phyloP scores from a whole-genome alignment of 2,329 filamentous ascomycete genomes.

The Pleoardoris graminearum region DNA sequence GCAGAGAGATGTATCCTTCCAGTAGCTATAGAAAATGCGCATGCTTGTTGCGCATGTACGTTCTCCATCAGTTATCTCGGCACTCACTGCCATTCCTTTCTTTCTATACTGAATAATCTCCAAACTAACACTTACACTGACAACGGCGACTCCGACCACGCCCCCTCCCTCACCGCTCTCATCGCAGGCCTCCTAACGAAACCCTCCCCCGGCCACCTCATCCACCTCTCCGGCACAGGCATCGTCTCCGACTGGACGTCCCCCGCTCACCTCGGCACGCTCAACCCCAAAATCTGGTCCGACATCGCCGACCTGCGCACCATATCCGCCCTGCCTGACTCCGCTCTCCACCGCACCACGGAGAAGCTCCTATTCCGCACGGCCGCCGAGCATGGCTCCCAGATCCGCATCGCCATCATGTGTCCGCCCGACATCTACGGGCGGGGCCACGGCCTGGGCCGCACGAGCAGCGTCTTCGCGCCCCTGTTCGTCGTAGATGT shows the following conservation, averaged over 20 bases:
- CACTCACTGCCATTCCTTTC: too few species aligned
- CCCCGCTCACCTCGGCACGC: slow-evolving; percentile 28
- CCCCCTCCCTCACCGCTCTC: slow-evolving; percentile 49
- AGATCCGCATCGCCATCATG: slow-evolving; percentile 55
- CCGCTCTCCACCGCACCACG: slow-evolving; percentile 64
- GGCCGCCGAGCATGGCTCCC: slow-evolving; percentile 43
- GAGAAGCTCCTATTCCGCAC: slow-evolving; percentile 66
- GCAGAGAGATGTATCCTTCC: too few species aligned
- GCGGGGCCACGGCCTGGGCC: slow-evolving; percentile 57
- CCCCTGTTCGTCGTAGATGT: slow-evolving; percentile 45
- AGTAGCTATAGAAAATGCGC: too few species aligned
- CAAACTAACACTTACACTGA: slow-evolving; percentile 19
- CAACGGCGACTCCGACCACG: slow-evolving; percentile 36
- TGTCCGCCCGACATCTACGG: slow-evolving; percentile 69
- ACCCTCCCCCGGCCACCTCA: slow-evolving; percentile 49
- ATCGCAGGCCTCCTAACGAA: slow-evolving; percentile 55
- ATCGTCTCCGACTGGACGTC: slow-evolving; percentile 54
- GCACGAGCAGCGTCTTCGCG: slow-evolving; percentile 48
- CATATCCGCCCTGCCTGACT: slow-evolving; percentile 58
- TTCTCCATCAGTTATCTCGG: too few species aligned
- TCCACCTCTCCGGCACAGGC: slow-evolving; percentile 60
- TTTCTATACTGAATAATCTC: background rate
- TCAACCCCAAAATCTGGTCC: slow-evolving; percentile 55
- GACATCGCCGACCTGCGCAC: slow-evolving; percentile 60
- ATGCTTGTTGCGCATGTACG: too few species aligned